These are phyloP conservation scores for Leptographium flavum DNA, from an alignment of 2,329 filamentous ascomycete species.

Conservation along the genomic window DNA sequence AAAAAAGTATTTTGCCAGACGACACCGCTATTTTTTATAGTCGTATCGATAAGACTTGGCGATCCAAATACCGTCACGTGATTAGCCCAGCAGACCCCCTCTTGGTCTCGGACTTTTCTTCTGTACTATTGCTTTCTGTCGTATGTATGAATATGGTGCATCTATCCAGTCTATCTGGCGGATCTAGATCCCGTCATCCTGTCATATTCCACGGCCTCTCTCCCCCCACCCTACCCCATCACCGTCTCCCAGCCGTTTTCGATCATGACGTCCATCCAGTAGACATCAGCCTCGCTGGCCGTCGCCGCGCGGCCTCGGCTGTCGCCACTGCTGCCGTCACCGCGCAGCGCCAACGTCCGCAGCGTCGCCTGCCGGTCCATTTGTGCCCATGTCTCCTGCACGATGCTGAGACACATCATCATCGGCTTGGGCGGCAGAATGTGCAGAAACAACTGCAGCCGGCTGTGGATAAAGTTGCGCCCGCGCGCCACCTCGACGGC, in stretches of 20 bases:
- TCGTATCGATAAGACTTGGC: conserved; percentile 4
- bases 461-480: conserved; percentile 31
- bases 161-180: background rate
- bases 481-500: conserved; percentile 31
- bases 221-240: conserved; percentile 7
- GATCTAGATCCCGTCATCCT: background rate
- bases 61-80: too few relatives aligned
- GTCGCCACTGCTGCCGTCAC: background rate
- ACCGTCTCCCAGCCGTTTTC: conserved; percentile 39
- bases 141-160: too few relatives aligned
- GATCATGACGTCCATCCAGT: conserved; percentile 43
- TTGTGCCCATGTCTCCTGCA: conserved; percentile 36
- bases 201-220: too few relatives aligned
- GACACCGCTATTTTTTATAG: conserved; percentile 7
- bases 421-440: conserved; percentile 36
- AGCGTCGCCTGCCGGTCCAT: conserved; percentile 22
- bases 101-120: too few relatives aligned
- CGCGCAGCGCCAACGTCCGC: background rate
- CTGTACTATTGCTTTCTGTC: too few relatives aligned
- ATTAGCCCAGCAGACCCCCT: too few relatives aligned
- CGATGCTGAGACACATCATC: conserved; percentile 30
- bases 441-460: conserved; percentile 28
- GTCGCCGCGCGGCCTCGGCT: conserved; percentile 8
- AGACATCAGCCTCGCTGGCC: conserved; percentile 24
- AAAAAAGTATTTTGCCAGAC: background rate